Evolutionary conservation across 2,329 filamentous ascomycete genomes (phyloP).

Genomic region (Alternaria dauci): DNA sequence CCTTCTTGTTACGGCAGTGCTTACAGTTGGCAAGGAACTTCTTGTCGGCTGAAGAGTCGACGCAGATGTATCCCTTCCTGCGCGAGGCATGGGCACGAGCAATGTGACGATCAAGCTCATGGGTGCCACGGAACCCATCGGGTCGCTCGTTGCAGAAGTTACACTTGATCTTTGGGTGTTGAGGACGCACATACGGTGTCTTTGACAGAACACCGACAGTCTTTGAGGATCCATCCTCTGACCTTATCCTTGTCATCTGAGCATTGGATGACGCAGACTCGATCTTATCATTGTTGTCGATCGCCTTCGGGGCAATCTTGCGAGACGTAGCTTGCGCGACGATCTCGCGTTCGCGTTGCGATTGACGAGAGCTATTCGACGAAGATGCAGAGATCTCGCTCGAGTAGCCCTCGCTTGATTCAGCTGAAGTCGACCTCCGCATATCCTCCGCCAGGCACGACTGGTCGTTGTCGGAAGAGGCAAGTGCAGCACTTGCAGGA

Average conservation of each 20-base stretch:
- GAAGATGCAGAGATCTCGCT: constrained; percentile 56
- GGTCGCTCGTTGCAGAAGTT: constrained; percentile 73
- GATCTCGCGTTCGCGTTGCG: constrained; percentile 59
- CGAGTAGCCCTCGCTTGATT: constrained; percentile 46
- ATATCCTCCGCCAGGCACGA: constrained; percentile 58
- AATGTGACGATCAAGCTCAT: constrained; percentile 68
- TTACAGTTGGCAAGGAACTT: constrained; percentile 82
- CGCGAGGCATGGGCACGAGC: constrained; percentile 70
- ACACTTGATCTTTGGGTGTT: constrained; percentile 76
- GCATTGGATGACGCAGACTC: constrained; percentile 49
- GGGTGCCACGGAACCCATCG: constrained; percentile 84
- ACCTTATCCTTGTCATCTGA: constrained; percentile 62
- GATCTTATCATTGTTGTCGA: constrained; percentile 39
- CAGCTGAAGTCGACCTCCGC: constrained; percentile 58
- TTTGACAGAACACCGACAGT: constrained; percentile 62
- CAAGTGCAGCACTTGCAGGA: constrained; percentile 48
- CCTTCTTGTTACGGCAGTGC: constrained; percentile 77
- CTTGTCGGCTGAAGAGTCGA: constrained; percentile 66
- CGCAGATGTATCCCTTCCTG: constrained; percentile 70
- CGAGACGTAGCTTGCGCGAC: constrained; percentile 57
- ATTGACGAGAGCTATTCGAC: constrained; percentile 57
- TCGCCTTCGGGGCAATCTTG: constrained; percentile 59
- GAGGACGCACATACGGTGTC: constrained; percentile 68
- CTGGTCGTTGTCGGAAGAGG: constrained; percentile 37
- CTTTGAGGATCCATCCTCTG: constrained; percentile 63